Conservation (phyloP, 129 eudicot species). For the Cynara cardunculus region DNA sequence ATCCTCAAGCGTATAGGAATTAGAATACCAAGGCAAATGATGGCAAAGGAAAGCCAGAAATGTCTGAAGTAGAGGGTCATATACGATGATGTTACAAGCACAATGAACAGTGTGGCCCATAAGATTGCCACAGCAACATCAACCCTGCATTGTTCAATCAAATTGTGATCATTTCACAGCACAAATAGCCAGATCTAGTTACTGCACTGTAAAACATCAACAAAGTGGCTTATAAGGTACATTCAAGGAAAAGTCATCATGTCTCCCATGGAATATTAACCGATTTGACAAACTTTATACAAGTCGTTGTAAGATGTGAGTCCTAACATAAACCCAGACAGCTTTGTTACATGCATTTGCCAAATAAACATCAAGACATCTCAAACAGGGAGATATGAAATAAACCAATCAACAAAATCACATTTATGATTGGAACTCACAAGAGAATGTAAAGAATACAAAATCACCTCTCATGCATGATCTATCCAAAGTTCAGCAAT, state of each 20-base stretch:
- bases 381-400: background rate
- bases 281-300: background rate
- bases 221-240: background rate
- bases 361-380: background rate
- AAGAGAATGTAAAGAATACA: background rate
- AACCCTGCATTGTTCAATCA: constrained; percentile 44
- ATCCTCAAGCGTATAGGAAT: constrained; percentile 56
- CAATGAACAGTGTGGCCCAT: constrained; percentile 39
- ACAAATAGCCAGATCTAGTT: background rate
- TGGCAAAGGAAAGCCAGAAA: constrained; percentile 56
- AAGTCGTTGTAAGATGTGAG: background rate
- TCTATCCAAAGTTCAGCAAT: background rate
- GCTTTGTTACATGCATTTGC: background rate
- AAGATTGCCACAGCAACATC: constrained; percentile 68
- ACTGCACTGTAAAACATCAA: background rate
- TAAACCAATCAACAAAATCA: background rate
- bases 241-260: background rate
- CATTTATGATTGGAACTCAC: background rate
- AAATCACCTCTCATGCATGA: background rate
- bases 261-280: background rate
- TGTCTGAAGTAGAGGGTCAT: constrained; percentile 56
- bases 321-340: background rate
- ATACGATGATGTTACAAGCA: constrained; percentile 59
- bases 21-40: constrained; percentile 47
- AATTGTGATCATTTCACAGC: constrained; percentile 1